A percentile compares a stretch with the other conserved stretches of the same genome.
Conservation (phyloP, 1,284 basidiomycete genomes). For the Irpex rosettiformis region DNA sequence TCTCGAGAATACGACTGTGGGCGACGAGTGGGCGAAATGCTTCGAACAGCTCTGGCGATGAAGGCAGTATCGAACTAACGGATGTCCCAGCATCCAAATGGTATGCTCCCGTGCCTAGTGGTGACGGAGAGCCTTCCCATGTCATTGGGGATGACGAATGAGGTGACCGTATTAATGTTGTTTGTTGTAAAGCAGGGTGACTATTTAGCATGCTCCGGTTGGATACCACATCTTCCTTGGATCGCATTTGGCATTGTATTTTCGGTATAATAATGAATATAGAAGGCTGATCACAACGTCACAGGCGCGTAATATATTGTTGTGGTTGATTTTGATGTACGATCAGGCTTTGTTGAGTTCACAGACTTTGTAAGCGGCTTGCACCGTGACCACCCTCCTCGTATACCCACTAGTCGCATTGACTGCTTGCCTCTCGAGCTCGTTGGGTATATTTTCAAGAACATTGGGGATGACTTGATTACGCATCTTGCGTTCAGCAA, state of each 20-base stretch:
- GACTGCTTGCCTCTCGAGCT: neutral
- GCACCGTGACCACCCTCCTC: too few species aligned
- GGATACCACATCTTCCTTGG: neutral
- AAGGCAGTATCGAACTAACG: conserved; percentile 31
- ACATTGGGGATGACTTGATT: neutral
- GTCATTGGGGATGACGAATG: conserved; percentile 33
- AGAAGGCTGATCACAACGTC: neutral
- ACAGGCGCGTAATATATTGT: neutral
- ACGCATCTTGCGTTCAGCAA: neutral
- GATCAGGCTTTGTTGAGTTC: too few species aligned
- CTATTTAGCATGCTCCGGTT: neutral
- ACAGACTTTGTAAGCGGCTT: too few species aligned
- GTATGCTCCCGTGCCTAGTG: conserved; percentile 30
- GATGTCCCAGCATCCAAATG: conserved; percentile 23
- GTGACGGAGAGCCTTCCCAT: conserved; percentile 24
- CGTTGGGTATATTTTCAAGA: neutral
- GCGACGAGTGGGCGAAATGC: conserved; percentile 57
- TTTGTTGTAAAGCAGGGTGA: neutral
- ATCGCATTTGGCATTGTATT: neutral
- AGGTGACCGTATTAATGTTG: neutral
- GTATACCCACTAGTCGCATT: neutral
- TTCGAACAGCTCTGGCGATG: conserved; percentile 8
- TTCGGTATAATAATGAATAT: neutral
- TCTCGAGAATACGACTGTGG: conserved; percentile 56
- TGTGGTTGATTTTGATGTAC: neutral